Evolutionary conservation across 2,329 filamentous ascomycete species (phyloP).

Genomic region (Botrytis cinerea): DNA sequence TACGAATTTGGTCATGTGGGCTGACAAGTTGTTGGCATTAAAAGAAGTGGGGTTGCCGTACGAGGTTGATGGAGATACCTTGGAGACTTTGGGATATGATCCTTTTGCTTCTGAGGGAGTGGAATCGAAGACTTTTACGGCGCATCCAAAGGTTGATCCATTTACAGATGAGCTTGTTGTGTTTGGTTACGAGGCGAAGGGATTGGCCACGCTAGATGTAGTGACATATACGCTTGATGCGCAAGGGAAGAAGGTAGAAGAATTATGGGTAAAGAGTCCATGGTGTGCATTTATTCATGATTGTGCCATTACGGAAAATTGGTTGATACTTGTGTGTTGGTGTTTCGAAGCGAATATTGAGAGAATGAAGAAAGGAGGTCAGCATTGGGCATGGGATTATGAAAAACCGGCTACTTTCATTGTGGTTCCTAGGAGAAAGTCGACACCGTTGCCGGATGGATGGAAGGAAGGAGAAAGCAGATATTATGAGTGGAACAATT

Average conservation of each 20-base stretch:
- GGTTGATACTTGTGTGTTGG: conserved; percentile 25
- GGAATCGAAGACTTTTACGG: conserved; percentile 49
- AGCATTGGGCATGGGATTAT: conserved; percentile 55
- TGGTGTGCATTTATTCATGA: conserved; percentile 56
- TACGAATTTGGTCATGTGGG: conserved; percentile 59
- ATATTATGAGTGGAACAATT: conserved; percentile 17
- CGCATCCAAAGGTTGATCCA: conserved; percentile 55
- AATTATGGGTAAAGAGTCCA: conserved; percentile 50
- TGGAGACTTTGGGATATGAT: conserved; percentile 50
- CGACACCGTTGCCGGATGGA: background rate
- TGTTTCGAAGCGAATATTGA: conserved; percentile 47
- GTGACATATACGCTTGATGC: conserved; percentile 48
- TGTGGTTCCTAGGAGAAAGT: conserved; percentile 51
- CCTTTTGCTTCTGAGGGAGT: conserved; percentile 52
- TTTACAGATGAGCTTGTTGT: conserved; percentile 53
- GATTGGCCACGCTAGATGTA: conserved; percentile 48
- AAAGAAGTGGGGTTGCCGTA: conserved; percentile 56
- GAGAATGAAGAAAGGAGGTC: conserved; percentile 47
- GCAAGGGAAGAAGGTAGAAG: conserved; percentile 47
- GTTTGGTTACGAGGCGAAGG: conserved; percentile 52
- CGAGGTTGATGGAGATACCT: conserved; percentile 49
- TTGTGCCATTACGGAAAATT: conserved; percentile 50
- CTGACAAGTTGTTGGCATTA: conserved; percentile 53
- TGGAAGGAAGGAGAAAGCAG: background rate
- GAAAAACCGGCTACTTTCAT: conserved; percentile 57